Percentiles rank a stretch among this genome's conserved stretches.
Conservation (phyloP, 768 basidiomycete species). For the Lentinula sp. region DNA sequence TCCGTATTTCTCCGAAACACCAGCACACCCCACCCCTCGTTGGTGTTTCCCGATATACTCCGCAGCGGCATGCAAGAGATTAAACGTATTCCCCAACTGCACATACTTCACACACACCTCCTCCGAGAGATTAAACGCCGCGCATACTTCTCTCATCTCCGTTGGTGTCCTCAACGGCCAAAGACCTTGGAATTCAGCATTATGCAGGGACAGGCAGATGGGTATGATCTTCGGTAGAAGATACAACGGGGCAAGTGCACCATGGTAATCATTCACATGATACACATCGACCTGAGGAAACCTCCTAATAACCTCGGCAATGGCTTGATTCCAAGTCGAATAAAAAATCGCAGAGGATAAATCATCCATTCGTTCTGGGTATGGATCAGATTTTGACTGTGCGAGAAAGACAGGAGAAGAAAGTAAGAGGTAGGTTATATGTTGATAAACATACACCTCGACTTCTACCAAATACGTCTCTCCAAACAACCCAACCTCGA, state of each 20-base stretch:
- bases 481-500: constrained; percentile 95
- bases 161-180: constrained; percentile 97
- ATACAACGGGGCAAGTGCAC: constrained; percentile 86
- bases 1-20: constrained; percentile 97
- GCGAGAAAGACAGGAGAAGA: constrained; percentile 96
- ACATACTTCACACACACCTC: constrained; percentile 96
- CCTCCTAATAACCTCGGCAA: constrained; percentile 85
- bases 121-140: constrained; percentile 96
- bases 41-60: constrained; percentile 91
- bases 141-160: constrained; percentile 98
- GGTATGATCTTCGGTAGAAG: constrained; percentile 89
- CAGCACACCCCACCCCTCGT: constrained; percentile 89
- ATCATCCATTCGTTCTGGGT: constrained; percentile 96
- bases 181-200: constrained; percentile 95
- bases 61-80: constrained; percentile 88
- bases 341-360: constrained; percentile 96
- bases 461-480: constrained; percentile 95
- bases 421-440: constrained; percentile 91
- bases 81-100: constrained; percentile 97
- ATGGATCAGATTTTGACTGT: constrained; percentile 93
- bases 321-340: constrained; percentile 97
- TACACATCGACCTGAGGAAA: constrained; percentile 88
- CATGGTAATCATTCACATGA: constrained; percentile 94
- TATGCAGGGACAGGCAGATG: constrained; percentile 88
- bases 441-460: constrained; percentile 88